Conservation (phyloP, 2,329 filamentous ascomycete species). For the Sclerotinia sclerotiorum region DNA sequence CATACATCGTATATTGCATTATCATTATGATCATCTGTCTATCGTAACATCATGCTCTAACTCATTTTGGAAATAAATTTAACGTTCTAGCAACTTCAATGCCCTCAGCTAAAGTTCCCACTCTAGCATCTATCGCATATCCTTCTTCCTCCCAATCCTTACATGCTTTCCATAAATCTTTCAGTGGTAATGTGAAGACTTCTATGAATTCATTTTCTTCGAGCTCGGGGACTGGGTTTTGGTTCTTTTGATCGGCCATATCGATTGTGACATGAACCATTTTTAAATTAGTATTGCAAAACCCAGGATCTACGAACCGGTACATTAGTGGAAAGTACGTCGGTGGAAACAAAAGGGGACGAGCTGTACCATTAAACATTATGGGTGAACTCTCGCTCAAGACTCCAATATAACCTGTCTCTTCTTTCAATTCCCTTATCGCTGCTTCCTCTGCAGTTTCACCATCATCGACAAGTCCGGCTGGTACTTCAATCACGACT, state of each 20-base stretch:
- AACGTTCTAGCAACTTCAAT: constrained; percentile 43
- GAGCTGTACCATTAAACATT: constrained; percentile 57
- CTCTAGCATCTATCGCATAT: constrained; percentile 44
- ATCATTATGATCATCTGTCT: background rate
- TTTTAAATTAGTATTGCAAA: constrained; percentile 65
- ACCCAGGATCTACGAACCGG: constrained; percentile 52
- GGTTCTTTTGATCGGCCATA: constrained; percentile 47
- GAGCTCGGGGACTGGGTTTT: constrained; percentile 48
- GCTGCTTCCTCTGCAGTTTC: constrained; percentile 63
- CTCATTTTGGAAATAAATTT: constrained; percentile 34
- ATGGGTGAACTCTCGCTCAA: constrained; percentile 59
- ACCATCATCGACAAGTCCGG: constrained; percentile 61
- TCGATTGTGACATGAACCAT: constrained; percentile 53
- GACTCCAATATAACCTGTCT: constrained; percentile 64
- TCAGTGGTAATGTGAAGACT: constrained; percentile 50
- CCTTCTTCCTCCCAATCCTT: constrained; percentile 46
- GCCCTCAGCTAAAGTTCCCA: constrained; percentile 44
- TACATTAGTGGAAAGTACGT: background rate
- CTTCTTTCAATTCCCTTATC: constrained; percentile 63
- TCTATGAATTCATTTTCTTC: constrained; percentile 56
- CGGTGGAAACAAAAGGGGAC: background rate
- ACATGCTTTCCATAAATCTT: constrained; percentile 48
- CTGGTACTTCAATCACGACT: constrained; percentile 63
- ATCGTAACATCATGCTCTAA: background rate
- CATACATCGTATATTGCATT: background rate